Base-by-base conservation (phyloP, 306 rosid genomes). In the Amphicarpaea edgeworthii region DNA sequence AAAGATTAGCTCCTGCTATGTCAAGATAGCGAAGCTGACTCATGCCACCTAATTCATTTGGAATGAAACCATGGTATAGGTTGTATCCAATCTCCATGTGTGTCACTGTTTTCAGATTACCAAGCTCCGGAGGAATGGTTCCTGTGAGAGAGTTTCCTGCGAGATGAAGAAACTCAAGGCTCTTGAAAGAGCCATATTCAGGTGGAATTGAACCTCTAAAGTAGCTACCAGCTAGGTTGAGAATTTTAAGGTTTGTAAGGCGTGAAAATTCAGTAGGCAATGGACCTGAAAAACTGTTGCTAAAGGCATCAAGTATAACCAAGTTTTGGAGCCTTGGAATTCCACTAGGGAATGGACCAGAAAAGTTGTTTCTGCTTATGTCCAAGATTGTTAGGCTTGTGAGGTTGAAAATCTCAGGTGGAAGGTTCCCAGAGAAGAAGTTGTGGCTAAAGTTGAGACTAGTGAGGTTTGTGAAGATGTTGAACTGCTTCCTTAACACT, bases 21-120 rank as follows among this genome's bases (percentile, higher is more conserved):
- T 92, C 97, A 77, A 95, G 97, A 87, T 88, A 90, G 80, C 75
- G 92, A 80, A 95, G 96, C 50, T 74, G 77, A 41, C 87, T 89
- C 97, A 95, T 87, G 71, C 90, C 87, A 11, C 98, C 97, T 6
- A 95, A 64, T 40, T 92, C 83, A 68, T 87, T 72, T 34, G 98
- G 97, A 41, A 95, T 88, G 21, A 69, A 59, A 70, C 97, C 95
- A 5, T 85, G 83, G 70, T 84, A 92, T 34, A 70, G 68, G 57
- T 95, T 92, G 78, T 92, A 95, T 30, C 98, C 98, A 76, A 95
- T 92, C 84, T 90, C 98, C 93, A 95, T 90, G 26, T 90, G 97
- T 20, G 90, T 95, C 37, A 92, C 86, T 37, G 97, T 92, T 83
- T 87, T 85, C 73, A 95, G 97, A 70, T 92, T 86, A 11, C 98